Base-by-base conservation (phyloP, 441 rosid genomes). In the Erodium moschatum region DNA sequence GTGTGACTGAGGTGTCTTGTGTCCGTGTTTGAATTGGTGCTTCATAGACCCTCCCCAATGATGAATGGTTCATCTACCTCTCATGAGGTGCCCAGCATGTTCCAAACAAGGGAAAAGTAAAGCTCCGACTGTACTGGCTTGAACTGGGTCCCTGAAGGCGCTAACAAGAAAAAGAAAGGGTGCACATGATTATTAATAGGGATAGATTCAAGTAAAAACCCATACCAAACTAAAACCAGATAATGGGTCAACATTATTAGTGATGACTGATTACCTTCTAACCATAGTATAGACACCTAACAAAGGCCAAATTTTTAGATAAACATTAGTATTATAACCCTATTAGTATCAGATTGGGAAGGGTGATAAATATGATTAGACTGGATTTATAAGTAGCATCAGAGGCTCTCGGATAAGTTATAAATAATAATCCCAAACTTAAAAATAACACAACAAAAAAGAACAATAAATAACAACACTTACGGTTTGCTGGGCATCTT, bases 401-500 rank as follows among this genome's bases (percentile, higher is more conserved):
- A 52, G 3, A 38, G 44, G 44, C 44, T 38, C 44, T 38, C 44
- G 6, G 11, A 38, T 38, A 61, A 31, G 6, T 65, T 16, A 5
- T n/a, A 21, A n/a, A 9, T 16, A 27, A 52, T 13, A 46, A 46
- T 24, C 50, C 8, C 46, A 20, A 19, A 9, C 35, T 2, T 16
- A 12, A 15, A 18, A 29, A 11, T 7, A 1, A 40, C 40, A 64
- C 7, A 50, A 63, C 15, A 20, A 12, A 33, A 42, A 6, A 9
- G 20, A 18, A 21, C 62, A 20, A 31, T 16, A 27, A 65, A 38
- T n/a, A 54, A 27, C 1, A 67, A 71, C 38, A 82, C 85, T 69
- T 89, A 92, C 97, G 50, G 96, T 92, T 83, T 92, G 95, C 40
- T 95, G 99, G 29, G 98, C 99, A 81, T 95, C 98, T 85, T 92